phyloP scores from a whole-genome alignment of 2,329 filamentous ascomycete species.

The Fusarium transvaalense region DNA sequence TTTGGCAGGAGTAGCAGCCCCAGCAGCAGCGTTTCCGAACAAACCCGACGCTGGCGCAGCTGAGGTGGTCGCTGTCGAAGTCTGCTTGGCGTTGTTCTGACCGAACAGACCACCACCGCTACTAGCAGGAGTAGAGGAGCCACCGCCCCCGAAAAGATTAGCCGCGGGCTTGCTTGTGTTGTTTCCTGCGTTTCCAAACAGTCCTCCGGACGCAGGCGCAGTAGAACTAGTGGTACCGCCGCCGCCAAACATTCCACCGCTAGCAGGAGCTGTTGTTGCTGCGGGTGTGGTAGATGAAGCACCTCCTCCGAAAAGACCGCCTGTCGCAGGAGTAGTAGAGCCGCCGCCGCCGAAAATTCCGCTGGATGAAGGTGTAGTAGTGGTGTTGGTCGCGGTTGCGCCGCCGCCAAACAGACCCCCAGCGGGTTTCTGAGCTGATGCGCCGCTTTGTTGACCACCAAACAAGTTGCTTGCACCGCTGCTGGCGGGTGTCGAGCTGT shows the following conservation, averaged over 20 bases:
- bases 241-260: slow-evolving; percentile 48
- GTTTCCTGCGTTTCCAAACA: slow-evolving; percentile 51
- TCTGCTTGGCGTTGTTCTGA: slow-evolving; percentile 45
- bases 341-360: slow-evolving; percentile 46
- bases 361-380: slow-evolving; percentile 33
- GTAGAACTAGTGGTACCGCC: slow-evolving; percentile 42
- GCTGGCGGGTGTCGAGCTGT: slow-evolving; percentile 48
- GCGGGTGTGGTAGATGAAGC: slow-evolving; percentile 47
- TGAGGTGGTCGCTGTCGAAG: slow-evolving; percentile 42
- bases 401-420: slow-evolving; percentile 43
- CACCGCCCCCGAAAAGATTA: slow-evolving; percentile 49
- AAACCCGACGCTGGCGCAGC: slow-evolving; percentile 48
- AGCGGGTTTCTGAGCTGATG: slow-evolving; percentile 48
- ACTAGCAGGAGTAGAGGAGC: slow-evolving; percentile 44
- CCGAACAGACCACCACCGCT: slow-evolving; percentile 42
- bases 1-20: slow-evolving; percentile 58
- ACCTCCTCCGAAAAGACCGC: slow-evolving; percentile 43
- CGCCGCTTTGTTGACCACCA: slow-evolving; percentile 51
- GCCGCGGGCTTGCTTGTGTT: slow-evolving; percentile 38
- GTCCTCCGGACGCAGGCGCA: slow-evolving; percentile 47
- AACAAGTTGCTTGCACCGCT: slow-evolving; percentile 48
- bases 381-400: slow-evolving; percentile 41
- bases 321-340: slow-evolving; percentile 44
- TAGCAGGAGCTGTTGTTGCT: slow-evolving; percentile 41
- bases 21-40: slow-evolving; percentile 49